Evolutionary conservation across 2,329 filamentous ascomycete genomes (phyloP).

Genomic region (Pseudomassariella vexata): DNA sequence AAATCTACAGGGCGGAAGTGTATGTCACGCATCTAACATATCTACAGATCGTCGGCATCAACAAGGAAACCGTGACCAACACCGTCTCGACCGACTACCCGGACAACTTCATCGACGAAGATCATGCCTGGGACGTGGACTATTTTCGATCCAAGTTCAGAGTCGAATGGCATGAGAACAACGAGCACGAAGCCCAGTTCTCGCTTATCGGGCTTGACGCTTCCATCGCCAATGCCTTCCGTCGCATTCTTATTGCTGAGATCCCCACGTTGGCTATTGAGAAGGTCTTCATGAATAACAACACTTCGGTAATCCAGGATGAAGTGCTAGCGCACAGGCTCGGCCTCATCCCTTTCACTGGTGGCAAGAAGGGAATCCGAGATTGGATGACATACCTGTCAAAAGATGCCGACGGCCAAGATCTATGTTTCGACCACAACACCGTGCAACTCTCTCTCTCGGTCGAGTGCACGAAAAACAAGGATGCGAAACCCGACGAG

Average conservation of each 20-base stretch:
- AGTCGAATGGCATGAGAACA: constrained; percentile 80
- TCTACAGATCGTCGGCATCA: constrained; percentile 73
- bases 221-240: constrained; percentile 92
- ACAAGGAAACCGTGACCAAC: constrained; percentile 84
- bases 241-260: constrained; percentile 90
- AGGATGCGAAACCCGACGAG: constrained; percentile 64
- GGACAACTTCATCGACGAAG: constrained; percentile 83
- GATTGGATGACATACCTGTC: constrained; percentile 78
- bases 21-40: constrained; percentile 10
- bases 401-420: constrained; percentile 59
- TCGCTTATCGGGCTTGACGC: constrained; percentile 90
- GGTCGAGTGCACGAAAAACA: constrained; percentile 74
- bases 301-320: constrained; percentile 96
- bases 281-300: constrained; percentile 87
- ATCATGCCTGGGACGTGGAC: constrained; percentile 71
- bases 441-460: constrained; percentile 75
- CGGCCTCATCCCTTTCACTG: constrained; percentile 84
- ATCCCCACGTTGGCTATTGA: constrained; percentile 93
- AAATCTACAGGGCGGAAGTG: no score
- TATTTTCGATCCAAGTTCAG: constrained; percentile 65
- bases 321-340: constrained; percentile 89
- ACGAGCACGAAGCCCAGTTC: constrained; percentile 73
- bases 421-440: constrained; percentile 71
- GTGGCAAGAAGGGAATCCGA: constrained; percentile 66
- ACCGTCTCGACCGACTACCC: constrained; percentile 89